phyloP scores from a whole-genome alignment of 345 rosid genomes.

The Limnanthes douglasii region DNA sequence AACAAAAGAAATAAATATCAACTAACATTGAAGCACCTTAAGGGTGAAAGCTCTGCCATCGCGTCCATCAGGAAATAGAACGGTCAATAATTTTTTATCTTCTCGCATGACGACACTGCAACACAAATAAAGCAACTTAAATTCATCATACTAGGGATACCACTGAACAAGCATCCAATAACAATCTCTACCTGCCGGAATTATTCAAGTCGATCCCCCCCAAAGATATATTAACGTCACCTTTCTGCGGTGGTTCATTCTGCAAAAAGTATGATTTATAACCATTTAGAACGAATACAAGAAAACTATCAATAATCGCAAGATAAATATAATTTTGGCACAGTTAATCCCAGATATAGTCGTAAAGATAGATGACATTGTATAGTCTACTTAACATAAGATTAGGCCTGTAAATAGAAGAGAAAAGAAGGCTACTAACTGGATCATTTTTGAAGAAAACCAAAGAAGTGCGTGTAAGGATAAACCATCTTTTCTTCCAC shows the following conservation, averaged over 20 bases:
- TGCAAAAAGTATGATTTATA: too few relatives aligned
- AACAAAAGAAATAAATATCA: conserved; percentile 2
- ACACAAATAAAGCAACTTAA: conserved; percentile 8
- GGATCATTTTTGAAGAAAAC: conserved; percentile 96
- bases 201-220: conserved; percentile 98
- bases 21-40: conserved; percentile 40
- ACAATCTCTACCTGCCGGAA: conserved; percentile 65
- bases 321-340: too few relatives aligned
- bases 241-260: conserved; percentile 85
- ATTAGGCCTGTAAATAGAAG: too few relatives aligned
- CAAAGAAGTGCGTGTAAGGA: conserved; percentile 86
- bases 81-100: conserved; percentile 88
- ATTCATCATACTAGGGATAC: conserved; percentile 10
- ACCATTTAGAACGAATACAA: too few relatives aligned
- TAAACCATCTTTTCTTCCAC: conserved; percentile 99
- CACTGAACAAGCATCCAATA: conserved; percentile 1
- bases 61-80: conserved; percentile 95
- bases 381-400: too few relatives aligned
- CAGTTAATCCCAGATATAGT: too few relatives aligned
- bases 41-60: conserved; percentile 99
- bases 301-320: too few relatives aligned
- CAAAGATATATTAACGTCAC: conserved; percentile 85
- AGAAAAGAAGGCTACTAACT: conserved; percentile 70
- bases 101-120: conserved; percentile 95
- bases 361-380: too few relatives aligned